phyloP scores from a whole-genome alignment of 169 alveolate species.

The Cyclospora cayetanensis region DNA sequence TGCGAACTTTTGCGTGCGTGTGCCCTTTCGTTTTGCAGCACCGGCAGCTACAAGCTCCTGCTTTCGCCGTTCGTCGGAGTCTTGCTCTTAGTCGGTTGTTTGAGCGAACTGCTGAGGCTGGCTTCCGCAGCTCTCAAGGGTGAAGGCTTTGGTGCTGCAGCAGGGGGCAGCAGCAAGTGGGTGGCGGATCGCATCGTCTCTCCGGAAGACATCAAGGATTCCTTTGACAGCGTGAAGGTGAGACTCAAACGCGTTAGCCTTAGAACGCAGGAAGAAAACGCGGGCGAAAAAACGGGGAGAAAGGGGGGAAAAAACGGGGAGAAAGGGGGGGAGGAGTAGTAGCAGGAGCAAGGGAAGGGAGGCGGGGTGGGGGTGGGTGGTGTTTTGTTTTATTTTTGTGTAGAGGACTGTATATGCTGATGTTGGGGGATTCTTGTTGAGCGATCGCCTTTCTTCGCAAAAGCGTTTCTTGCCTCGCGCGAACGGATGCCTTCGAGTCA shows the following conservation, averaged over 20 bases:
- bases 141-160: not conserved
- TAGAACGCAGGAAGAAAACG: not conserved
- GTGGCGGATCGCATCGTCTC: not conserved
- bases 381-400: not conserved
- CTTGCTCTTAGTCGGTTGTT: not conserved
- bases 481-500: not conserved
- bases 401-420: too few relatives aligned
- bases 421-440: not conserved
- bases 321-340: not conserved
- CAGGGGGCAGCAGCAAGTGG: not conserved
- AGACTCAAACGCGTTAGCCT: not conserved
- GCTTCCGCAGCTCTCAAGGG: not conserved
- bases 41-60: constrained; percentile 1
- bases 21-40: not conserved
- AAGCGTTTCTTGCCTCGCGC: not conserved
- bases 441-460: not conserved
- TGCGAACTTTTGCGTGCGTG: too few relatives aligned
- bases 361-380: not conserved
- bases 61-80: constrained; percentile 11
- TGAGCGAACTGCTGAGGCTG: not conserved
- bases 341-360: not conserved
- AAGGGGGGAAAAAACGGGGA: not conserved
- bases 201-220: not conserved
- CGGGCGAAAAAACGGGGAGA: too few relatives aligned
- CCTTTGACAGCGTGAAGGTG: constrained; percentile 25